Evolutionary conservation across 2,329 filamentous ascomycete genomes (phyloP).

Genomic region (Clarireedia monteithiana): DNA sequence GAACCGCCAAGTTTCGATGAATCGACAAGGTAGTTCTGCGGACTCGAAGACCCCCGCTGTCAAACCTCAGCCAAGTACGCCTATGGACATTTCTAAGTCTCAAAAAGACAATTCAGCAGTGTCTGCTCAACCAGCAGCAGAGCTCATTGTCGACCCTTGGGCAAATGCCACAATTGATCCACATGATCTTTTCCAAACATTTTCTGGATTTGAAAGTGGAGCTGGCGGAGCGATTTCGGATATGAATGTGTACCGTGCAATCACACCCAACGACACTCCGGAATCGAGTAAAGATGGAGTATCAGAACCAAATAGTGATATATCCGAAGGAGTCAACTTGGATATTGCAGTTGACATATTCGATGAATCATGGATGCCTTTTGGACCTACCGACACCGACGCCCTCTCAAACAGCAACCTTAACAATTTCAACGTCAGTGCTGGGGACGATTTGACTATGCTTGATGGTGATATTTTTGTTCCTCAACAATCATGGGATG

Average conservation of each 20-base stretch:
- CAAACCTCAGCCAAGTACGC: slow-evolving; percentile 14
- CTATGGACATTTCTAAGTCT: slow-evolving; percentile 17
- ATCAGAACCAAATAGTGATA: slow-evolving; percentile 55
- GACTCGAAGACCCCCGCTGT: slow-evolving; percentile 32
- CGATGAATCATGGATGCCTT: slow-evolving; percentile 37
- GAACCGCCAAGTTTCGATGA: slow-evolving; percentile 41
- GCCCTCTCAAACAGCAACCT: slow-evolving; percentile 20
- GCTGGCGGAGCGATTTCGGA: slow-evolving; percentile 44
- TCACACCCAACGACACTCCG: slow-evolving; percentile 56
- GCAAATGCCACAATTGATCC: slow-evolving; percentile 45
- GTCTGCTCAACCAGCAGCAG: slow-evolving; percentile 23
- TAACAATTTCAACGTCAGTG: slow-evolving; percentile 30
- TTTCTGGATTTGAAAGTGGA: slow-evolving; percentile 35
- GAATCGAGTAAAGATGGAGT: slow-evolving; percentile 54
- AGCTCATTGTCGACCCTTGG: slow-evolving; percentile 28
- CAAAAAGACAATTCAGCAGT: slow-evolving; percentile 23
- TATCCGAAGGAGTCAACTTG: slow-evolving; percentile 45
- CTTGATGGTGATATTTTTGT: slow-evolving; percentile 22
- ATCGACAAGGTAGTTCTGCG: slow-evolving; percentile 39
- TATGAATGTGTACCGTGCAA: slow-evolving; percentile 44
- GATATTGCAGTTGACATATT: slow-evolving; percentile 42
- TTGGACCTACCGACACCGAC: slow-evolving; percentile 36
- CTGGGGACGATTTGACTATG: slow-evolving; percentile 22
- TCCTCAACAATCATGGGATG: slow-evolving; percentile 37
- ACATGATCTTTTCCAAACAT: slow-evolving; percentile 38